Base-by-base conservation (phyloP, 1,284 basidiomycete species). In the Pseudozyma sp. region DNA sequence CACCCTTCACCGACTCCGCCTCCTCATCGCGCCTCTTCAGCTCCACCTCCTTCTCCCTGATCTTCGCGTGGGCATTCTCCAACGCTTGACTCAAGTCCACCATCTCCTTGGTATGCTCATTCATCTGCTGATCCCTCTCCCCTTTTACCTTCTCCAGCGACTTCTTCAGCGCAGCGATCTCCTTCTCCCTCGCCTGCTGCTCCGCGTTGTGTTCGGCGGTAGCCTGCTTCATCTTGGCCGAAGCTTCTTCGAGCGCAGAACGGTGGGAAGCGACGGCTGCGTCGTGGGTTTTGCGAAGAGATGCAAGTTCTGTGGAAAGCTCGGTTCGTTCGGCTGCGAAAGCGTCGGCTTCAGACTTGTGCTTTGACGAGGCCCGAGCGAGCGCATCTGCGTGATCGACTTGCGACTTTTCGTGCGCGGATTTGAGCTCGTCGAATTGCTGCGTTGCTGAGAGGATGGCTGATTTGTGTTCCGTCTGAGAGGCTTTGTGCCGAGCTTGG, bases 71-170 rank as follows among this genome's bases (percentile, higher is more conserved):
- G 3, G 64, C 56, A 7, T 31, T 8, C 47, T 72, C 60, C 43
- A 72, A 7, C 1, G 56, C 69, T 11, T 58, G 45, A 40, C 59
- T 59, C 7, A 72, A 35, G 37, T 72, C 64, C 34, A 72, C n/a
- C 69, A 72, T 72, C 54, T 72, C 69, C 9, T 13, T 44, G 10
- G 69, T 72, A 35, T 72, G 69, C 3, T 48, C 56, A 3, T 49
- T 19, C 56, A 72, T 64, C 37, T 72, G 69, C 52, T 47, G 37
- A 30, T 72, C 69, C 13, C 60, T 48, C 56, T 66, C 59, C 51
- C 60, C 61, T 39, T 56, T 30, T 35, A 49, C 39, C 17, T 71
- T 69, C 3, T 66, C 67, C 5, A 70, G 60, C 48, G 57, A 39
- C 0, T 53, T 5, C 34, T 62, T 49, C 29, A 72, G 55, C 16